Conservation (phyloP, 2,329 filamentous ascomycete species). For the Penicillium sp. region DNA sequence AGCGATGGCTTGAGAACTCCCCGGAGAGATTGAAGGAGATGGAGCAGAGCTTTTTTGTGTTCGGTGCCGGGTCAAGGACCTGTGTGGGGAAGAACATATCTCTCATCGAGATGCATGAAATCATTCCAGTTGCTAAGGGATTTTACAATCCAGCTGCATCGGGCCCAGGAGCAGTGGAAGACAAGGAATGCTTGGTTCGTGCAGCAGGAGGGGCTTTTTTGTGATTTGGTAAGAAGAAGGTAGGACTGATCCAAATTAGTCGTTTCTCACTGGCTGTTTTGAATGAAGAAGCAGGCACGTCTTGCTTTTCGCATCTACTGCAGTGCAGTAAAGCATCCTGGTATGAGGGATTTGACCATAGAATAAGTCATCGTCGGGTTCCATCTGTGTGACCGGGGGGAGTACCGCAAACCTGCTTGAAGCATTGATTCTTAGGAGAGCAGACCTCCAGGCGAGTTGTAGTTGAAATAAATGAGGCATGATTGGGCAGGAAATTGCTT, state of each 20-base stretch:
- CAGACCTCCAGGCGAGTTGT: background rate
- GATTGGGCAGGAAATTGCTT: constrained; percentile 2
- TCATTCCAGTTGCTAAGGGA: constrained; percentile 12
- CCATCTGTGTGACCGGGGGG: background rate
- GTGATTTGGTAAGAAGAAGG: background rate
- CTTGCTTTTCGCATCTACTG: background rate
- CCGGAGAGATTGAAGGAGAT: constrained; percentile 1
- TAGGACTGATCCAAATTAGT: background rate
- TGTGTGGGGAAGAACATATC: constrained; percentile 22
- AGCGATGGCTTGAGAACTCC: constrained; percentile 17
- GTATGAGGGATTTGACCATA: background rate
- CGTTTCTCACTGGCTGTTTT: background rate
- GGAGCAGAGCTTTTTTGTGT: constrained; percentile 15
- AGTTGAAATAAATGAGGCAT: background rate
- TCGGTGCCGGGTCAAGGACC: constrained; percentile 14
- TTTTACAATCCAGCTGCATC: constrained; percentile 4
- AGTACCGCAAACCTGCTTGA: background rate
- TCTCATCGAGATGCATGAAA: constrained; percentile 20
- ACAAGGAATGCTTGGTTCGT: constrained; percentile 9
- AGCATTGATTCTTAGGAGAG: background rate
- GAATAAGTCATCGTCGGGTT: background rate
- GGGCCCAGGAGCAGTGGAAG: background rate
- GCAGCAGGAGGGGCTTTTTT: constrained; percentile 9
- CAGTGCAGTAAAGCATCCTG: background rate
- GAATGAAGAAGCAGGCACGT: background rate